Percentiles rank a stretch among this genome's conserved stretches.
phyloP scores from a whole-genome alignment of 768 basidiomycete genomes.

The Boletus reticuloceps region DNA sequence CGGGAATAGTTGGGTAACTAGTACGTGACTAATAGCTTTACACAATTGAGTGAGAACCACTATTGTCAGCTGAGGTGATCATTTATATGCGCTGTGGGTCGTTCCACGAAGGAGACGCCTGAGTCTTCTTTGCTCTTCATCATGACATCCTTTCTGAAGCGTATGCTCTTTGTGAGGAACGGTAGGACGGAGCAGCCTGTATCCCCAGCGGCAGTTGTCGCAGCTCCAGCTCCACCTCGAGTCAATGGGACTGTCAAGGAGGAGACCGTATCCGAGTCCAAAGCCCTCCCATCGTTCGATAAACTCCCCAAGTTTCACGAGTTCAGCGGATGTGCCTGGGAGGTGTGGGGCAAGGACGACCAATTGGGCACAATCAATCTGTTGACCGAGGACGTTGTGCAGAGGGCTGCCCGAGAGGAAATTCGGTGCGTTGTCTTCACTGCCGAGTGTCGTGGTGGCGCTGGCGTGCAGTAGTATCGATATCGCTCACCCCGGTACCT shows the following conservation, averaged over 20 bases:
- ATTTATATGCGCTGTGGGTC: neutral
- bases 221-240: neutral
- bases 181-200: constrained; percentile 7
- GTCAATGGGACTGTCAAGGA: neutral
- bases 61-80: too few relatives aligned
- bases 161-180: constrained; percentile 12
- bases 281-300: constrained; percentile 46
- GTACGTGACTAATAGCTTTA: too few relatives aligned
- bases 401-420: constrained; percentile 53
- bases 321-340: constrained; percentile 63
- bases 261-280: neutral
- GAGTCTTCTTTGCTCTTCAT: neutral
- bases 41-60: too few relatives aligned
- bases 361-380: constrained; percentile 67
- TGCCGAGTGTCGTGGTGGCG: neutral
- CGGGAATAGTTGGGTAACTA: too few relatives aligned
- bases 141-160: constrained; percentile 17
- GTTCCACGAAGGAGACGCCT: too few relatives aligned
- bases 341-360: constrained; percentile 63
- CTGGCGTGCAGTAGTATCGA: too few relatives aligned
- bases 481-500: too few relatives aligned
- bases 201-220: neutral
- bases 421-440: constrained; percentile 42
- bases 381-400: constrained; percentile 62
- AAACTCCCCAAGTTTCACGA: constrained; percentile 42